Base-by-base conservation (phyloP, 176 grass and related monocot genomes). In the Carex parvula region DNA sequence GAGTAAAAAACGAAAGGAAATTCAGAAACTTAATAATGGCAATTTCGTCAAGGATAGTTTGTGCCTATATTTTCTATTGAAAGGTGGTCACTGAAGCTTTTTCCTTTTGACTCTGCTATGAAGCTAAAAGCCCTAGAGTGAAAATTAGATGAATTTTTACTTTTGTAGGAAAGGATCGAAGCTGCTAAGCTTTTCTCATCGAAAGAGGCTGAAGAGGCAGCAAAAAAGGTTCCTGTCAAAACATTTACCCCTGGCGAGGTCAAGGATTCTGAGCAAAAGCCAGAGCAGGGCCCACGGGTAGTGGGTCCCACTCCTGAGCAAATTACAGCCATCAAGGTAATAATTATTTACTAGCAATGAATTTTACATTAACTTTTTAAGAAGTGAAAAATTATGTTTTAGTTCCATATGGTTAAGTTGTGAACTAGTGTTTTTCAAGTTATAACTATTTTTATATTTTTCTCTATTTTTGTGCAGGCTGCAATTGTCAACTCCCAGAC, bases 261-360 rank as follows among this genome's bases (percentile, higher is more conserved):
- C 82, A 58, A 66, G 57, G 85, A 89, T 81, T 57, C 72, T 81
- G 78, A 84, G 66, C 84, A 67, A 91, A 91, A 89, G 85, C 59
- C 85, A 59, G 87, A 88, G 12, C 91, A 95, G 24, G 89, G 81
- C 75, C 92, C 94, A 29, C 92, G 91, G 86, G 91, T 92, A 26
- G 91, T 99, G 6, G 91, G 85, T 21, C 96, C 93, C 35, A 95
- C 93, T 81, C 89, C 91, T 41, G 96, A 95, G 57, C 96, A 99
- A 83, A 99, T 99, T 87, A 95, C 87, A 85, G 96, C 96, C 83
- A 99, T 99, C n/a, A 99, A 99, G 93, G 93, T 99, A 88, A 35
- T 99, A 88, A 35, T 33, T 17, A 46, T 75, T 57, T 24, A n/a
- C 33, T 77, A 18, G 53, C 70, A 73, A 46, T 72, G 39, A 15